These are phyloP conservation scores for Xylaria sp. DNA, from an alignment of 2,329 filamentous ascomycete genomes.

Conservation along the genomic window DNA sequence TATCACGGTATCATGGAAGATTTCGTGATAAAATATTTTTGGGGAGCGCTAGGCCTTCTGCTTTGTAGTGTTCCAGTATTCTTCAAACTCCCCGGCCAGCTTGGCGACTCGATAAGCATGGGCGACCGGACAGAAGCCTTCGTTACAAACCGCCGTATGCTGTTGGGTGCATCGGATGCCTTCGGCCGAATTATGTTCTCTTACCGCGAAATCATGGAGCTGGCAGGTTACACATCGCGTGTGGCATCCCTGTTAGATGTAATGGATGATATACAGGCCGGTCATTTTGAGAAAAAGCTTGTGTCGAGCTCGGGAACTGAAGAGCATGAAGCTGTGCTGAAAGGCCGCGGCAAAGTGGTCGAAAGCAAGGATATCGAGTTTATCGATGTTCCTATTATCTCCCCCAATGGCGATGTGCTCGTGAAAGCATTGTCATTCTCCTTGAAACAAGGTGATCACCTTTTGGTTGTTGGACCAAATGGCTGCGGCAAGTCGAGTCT, in stretches of 20 bases:
- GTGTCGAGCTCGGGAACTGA: conserved; percentile 88
- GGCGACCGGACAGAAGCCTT: conserved; percentile 81
- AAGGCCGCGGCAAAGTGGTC: conserved; percentile 81
- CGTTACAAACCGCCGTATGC: conserved; percentile 91
- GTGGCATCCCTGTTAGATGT: conserved; percentile 91
- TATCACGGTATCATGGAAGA: conserved; percentile 99
- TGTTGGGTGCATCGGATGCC: conserved; percentile 92
- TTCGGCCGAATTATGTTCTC: conserved; percentile 98
- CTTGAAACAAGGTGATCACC: conserved; percentile 86
- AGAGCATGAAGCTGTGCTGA: conserved; percentile 83
- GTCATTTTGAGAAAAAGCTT: conserved; percentile 95
- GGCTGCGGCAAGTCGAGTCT: conserved; percentile 96
- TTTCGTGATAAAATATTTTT: conserved; percentile 99
- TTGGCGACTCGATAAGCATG: conserved; percentile 67
- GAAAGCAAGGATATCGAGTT: conserved; percentile 70
- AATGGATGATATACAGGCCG: conserved; percentile 90
- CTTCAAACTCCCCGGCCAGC: conserved; percentile 84
- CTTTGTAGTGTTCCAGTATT: conserved; percentile 97
- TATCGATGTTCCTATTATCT: conserved; percentile 83
- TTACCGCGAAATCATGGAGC: conserved; percentile 95
- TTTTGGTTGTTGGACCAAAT: conserved; percentile 95
- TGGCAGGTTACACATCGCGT: conserved; percentile 93
- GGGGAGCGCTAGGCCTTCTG: conserved; percentile 90
- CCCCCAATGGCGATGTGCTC: conserved; percentile 93
- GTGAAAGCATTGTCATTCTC: conserved; percentile 87